These are phyloP conservation scores for Tricholoma matsutake DNA, from an alignment of 768 basidiomycete species.

Conservation along the genomic window DNA sequence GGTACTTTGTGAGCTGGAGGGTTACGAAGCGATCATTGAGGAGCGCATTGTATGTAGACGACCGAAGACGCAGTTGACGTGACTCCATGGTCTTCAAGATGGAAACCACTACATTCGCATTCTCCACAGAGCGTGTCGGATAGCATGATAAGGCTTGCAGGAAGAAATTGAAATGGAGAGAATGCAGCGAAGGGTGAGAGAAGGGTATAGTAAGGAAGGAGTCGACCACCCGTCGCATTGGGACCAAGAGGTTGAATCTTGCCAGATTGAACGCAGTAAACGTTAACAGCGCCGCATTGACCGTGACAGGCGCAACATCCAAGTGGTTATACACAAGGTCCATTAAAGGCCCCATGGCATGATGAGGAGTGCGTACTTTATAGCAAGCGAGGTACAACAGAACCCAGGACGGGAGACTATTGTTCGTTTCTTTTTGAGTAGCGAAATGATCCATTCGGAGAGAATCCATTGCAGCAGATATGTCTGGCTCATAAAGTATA, in stretches of 20 bases:
- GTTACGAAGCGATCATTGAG: slow-evolving; percentile 51
- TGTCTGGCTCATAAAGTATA: slow-evolving; percentile 30
- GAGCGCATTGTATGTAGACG: slow-evolving; percentile 41
- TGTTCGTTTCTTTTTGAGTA: slow-evolving; percentile 1
- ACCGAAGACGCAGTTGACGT: slow-evolving; percentile 37
- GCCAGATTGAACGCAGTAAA: slow-evolving; percentile 47
- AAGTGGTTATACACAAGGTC: slow-evolving; percentile 43
- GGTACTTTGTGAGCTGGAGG: slow-evolving; percentile 44
- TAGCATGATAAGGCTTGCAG: slow-evolving; percentile 46
- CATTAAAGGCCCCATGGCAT: slow-evolving; percentile 43
- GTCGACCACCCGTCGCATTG: slow-evolving; percentile 43
- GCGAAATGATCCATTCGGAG: slow-evolving; percentile 12
- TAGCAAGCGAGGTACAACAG: slow-evolving; percentile 45
- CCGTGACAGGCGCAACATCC: slow-evolving; percentile 23
- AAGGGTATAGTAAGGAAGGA: slow-evolving; percentile 34
- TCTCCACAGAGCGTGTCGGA: slow-evolving; percentile 37
- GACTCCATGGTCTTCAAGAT: slow-evolving; percentile 47
- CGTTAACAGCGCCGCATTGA: slow-evolving; percentile 44
- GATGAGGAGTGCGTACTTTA: slow-evolving; percentile 41
- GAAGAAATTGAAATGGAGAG: slow-evolving; percentile 48
- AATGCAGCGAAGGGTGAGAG: slow-evolving; percentile 20
- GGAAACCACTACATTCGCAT: slow-evolving; percentile 36
- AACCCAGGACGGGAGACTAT: slow-evolving; percentile 51
- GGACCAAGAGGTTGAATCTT: slow-evolving; percentile 44
- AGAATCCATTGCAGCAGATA: slow-evolving; percentile 28